A percentile compares a stretch with the other conserved stretches of the same genome.
phyloP scores from a whole-genome alignment of 306 rosid species.

The Quercus suber region DNA sequence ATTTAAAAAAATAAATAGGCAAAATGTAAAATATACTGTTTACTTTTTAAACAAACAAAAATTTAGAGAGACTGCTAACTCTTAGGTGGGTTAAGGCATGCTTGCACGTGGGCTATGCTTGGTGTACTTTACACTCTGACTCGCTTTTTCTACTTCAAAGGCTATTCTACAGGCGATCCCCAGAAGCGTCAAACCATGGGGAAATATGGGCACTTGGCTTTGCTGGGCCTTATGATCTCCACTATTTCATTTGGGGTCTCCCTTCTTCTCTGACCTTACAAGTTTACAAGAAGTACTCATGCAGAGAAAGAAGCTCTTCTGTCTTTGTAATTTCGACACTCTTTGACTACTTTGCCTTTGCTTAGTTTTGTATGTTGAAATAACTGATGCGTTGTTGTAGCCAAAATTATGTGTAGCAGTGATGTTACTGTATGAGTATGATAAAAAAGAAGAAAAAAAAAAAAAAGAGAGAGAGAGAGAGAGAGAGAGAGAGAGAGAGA shows the following conservation, averaged over 20 bases:
- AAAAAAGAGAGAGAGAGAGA: too few relatives aligned
- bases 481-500: too few relatives aligned
- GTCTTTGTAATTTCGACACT: too few relatives aligned
- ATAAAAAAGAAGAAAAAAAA: too few relatives aligned
- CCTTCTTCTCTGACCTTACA: conserved; percentile 16
- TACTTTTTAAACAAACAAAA: too few relatives aligned
- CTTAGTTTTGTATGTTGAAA: not conserved
- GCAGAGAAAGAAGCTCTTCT: too few relatives aligned
- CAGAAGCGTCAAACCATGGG: conserved; percentile 61
- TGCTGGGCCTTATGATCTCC: conserved; percentile 48
- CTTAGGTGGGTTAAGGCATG: conserved; percentile 65
- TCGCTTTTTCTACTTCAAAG: conserved; percentile 72
- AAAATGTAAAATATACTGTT: too few relatives aligned
- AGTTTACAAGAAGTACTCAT: too few relatives aligned
- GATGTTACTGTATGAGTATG: not conserved
- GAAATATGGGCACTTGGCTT: conserved; percentile 36
- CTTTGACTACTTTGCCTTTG: not conserved
- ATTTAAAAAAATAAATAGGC: too few relatives aligned
- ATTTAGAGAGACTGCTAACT: too few relatives aligned
- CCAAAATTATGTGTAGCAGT: not conserved
- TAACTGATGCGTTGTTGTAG: not conserved
- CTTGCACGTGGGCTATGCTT: conserved; percentile 39
- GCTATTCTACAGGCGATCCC: conserved; percentile 76
- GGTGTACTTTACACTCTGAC: conserved; percentile 41
- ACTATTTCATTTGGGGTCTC: conserved; percentile 55